These are phyloP conservation scores for Euphorbia pulcherrima DNA, from an alignment of 345 rosid species.

Conservation along the genomic window DNA sequence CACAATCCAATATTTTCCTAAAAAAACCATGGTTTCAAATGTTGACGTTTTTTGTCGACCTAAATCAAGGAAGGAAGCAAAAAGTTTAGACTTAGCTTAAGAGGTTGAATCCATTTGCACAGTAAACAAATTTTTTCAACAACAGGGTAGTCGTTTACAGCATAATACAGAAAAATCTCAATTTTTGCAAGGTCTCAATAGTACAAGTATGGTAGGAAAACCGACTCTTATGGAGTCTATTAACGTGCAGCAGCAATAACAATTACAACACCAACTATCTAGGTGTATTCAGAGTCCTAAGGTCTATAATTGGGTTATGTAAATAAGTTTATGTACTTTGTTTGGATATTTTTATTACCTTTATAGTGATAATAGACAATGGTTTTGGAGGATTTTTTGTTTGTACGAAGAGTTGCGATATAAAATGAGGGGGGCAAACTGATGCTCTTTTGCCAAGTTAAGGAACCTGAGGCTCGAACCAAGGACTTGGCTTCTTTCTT, in stretches of 20 bases:
- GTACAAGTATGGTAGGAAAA: constrained; percentile 32
- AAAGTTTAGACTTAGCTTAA: too few species aligned
- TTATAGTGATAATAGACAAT: constrained; percentile 7
- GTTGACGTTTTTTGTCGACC: too few species aligned
- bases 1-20: too few species aligned
- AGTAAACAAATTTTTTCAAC: constrained; percentile 72
- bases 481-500: too few species aligned
- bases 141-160: constrained; percentile 44
- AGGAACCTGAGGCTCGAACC: too few species aligned
- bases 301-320: constrained; percentile 64
- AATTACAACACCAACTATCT: constrained; percentile 45
- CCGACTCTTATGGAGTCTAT: constrained; percentile 44
- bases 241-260: constrained; percentile 43
- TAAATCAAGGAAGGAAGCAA: too few species aligned
- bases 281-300: constrained; percentile 94
- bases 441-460: too few species aligned
- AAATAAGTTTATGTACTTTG: constrained; percentile 44
- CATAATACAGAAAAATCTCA: constrained; percentile 65
- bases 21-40: too few species aligned
- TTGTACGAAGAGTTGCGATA: constrained; percentile 6
- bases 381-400: constrained; percentile 9
- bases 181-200: constrained; percentile 44
- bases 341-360: constrained; percentile 32
- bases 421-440: not conserved
- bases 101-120: too few species aligned